Base-by-base conservation (phyloP, 169 alveolate species). In the Eimeria falciformis region DNA sequence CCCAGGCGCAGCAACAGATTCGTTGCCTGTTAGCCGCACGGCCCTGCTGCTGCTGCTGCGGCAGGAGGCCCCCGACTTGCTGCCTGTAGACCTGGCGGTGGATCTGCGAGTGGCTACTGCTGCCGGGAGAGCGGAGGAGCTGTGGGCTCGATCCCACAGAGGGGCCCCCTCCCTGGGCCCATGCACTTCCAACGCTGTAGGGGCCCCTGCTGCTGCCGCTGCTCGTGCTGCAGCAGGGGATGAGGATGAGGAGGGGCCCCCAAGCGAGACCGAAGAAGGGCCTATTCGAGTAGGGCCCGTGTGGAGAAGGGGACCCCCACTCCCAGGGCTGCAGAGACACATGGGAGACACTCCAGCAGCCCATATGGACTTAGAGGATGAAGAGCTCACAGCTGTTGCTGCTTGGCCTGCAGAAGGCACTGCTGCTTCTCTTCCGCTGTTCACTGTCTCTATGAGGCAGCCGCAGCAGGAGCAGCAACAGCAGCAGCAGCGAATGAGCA, bases 191-290 rank as follows among this genome's bases (percentile, higher is more conserved):
- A 11, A 11, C 50, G 25, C 45, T 21, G 81, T 53, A 23, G 53
- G 33, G 7, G 50, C 53, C 12, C 23, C 25, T 5, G 50, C 53
- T 12, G 53, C 53, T 11, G 81, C 55, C 2, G 81, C 53, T 9
- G 18, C 55, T 27, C 23, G 53, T 12, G 81, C 55, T 27, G 81
- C 53, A 2, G 81, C 81, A 27, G 21, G 53, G 18, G 25, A 11
- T 0, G 69, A 3, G 11, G 73, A 79, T 33, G 71, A 69, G 53
- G 46, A 37, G 14, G 81, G 27, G 5, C 55, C 23, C 4, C 21
- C 43, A 43, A 58, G 58, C 73, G 88, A 53, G 33, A 7, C 43
- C 29, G 88, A 79, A 5, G 88, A 79, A 50, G 88, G 71, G 33
- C 69, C 56, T 50, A 4, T 50, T 29, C 5, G 33, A 27, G 55